Evolutionary conservation across 495 filamentous ascomycete species (phyloP).

Genomic region (Penicillium cataractarum): DNA sequence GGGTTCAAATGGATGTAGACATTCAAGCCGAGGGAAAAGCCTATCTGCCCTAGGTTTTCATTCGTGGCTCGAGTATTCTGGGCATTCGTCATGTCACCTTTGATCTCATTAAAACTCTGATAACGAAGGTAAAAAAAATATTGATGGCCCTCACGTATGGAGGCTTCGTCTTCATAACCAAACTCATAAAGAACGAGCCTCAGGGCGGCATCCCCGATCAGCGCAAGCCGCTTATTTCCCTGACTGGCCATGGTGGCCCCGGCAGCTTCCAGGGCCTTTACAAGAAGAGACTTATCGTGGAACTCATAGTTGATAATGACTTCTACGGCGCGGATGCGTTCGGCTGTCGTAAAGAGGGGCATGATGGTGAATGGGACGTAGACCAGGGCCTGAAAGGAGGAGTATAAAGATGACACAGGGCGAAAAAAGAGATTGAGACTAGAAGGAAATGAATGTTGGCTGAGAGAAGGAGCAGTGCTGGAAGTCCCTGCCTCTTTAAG

Average conservation of each 20-base stretch:
- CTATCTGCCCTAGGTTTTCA: neutral
- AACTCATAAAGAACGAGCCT: neutral
- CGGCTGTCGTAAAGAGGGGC: neutral
- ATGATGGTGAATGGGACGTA: no score
- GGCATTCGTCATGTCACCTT: no score
- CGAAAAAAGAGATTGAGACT: no score
- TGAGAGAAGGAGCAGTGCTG: no score
- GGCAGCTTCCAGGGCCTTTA: neutral
- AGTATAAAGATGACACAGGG: no score
- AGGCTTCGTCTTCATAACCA: slow-evolving; percentile 9
- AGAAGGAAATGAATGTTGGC: no score
- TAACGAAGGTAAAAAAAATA: neutral
- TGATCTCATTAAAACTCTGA: no score
- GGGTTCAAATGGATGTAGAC: neutral
- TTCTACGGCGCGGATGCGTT: neutral
- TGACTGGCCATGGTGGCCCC: neutral
- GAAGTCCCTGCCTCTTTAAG: no score
- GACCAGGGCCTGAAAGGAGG: no score
- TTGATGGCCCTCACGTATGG: slow-evolving; percentile 7
- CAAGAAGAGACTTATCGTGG: neutral
- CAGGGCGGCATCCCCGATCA: neutral
- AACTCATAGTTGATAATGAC: neutral
- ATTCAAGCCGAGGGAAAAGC: neutral
- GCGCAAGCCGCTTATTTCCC: neutral
- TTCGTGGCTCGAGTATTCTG: no score